These are phyloP conservation scores for Nakataea oryzae DNA, from an alignment of 2,329 filamentous ascomycete species.

Conservation along the genomic window DNA sequence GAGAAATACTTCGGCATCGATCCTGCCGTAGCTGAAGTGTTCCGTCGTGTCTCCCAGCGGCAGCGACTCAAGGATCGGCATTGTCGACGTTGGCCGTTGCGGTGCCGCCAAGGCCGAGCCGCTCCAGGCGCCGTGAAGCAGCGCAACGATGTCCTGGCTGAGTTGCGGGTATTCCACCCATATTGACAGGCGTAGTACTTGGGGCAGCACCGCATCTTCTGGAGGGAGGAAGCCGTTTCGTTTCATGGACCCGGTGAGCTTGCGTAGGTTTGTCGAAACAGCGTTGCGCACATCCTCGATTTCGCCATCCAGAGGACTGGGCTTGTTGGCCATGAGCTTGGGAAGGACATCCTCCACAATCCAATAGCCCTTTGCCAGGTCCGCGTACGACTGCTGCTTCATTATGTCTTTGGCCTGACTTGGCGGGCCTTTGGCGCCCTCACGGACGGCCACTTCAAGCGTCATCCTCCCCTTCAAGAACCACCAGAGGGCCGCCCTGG, in stretches of 20 bases:
- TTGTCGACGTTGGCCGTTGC: slow-evolving; percentile 33
- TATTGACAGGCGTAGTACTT: slow-evolving; percentile 69
- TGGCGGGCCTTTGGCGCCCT: slow-evolving; percentile 37
- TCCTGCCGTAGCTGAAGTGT: slow-evolving; percentile 69
- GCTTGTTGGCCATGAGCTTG: slow-evolving; percentile 23
- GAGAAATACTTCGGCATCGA: slow-evolving; percentile 64
- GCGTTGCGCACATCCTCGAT: slow-evolving; percentile 42
- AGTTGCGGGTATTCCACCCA: slow-evolving; percentile 72
- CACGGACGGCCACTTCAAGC: slow-evolving; percentile 62
- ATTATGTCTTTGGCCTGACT: slow-evolving; percentile 40
- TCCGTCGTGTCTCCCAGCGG: slow-evolving; percentile 66
- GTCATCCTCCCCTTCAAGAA: slow-evolving; percentile 71
- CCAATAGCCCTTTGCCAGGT: slow-evolving; percentile 81
- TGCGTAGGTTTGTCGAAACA: slow-evolving; percentile 56
- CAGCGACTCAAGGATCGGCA: slow-evolving; percentile 55
- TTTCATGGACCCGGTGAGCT: slow-evolving; percentile 73
- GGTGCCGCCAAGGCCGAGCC: slow-evolving; percentile 34
- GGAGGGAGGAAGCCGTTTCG: slow-evolving; percentile 70
- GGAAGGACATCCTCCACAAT: slow-evolving; percentile 48
- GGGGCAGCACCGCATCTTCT: slow-evolving; percentile 57
- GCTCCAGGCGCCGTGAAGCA: slow-evolving; percentile 53
- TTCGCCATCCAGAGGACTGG: slow-evolving; percentile 30
- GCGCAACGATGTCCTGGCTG: slow-evolving; percentile 58
- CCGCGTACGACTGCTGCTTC: slow-evolving; percentile 70
- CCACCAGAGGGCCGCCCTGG: slow-evolving; percentile 77